Evolutionary conservation across 1,284 basidiomycete species (phyloP), one percentile per base, ranked within the genome.

Genomic region (Tylopilus sp.): DNA sequence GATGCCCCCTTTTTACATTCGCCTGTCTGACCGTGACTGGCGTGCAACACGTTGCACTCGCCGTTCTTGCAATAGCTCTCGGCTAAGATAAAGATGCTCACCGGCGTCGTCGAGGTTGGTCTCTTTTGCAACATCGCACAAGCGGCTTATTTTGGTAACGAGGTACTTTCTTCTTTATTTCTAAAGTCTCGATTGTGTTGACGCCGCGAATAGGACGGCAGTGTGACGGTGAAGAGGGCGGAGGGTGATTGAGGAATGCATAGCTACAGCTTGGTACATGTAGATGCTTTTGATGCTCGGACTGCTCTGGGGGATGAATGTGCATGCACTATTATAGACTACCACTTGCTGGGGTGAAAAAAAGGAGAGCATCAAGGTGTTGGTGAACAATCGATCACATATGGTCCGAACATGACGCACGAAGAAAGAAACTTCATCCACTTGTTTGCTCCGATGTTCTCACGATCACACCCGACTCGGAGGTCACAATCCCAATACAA

Each of bases 101-200:
- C 96, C 1, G 96, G 97, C 49, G 93, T 99, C 11, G 89, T 98
- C 29, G 96, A 99, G 69, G 97, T 98, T 29, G 97, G 97, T 0
- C 71, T 99, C 19, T 99, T 99, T 76, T 94, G 91, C 65, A 75
- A 84, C 47, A 87, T 98, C 79, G 92, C 89, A n/a, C 82, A 88
- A 67, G 93, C 92, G 0, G 95, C 95, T 10, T 99, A 98, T 76
- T 99, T 98, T 73, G 96, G 96, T 16, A 97, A 97, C 61, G 79
- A 85, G 72, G 89, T 89, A 51, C 53, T 75, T n/a, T n/a, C n/a
- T 30, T 46, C 65, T 19, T 28, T 15, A n/a, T n/a, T n/a, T n/a
- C n/a, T n/a, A n/a, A 15, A 2, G 4, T 29, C 39, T 4, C 13
- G 9, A 39, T 19, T 6, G 2, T 0, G 11, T 25, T 51, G 26